Evolutionary conservation across 305 asterid genomes (phyloP).

Genomic region (Plantago rigida): DNA sequence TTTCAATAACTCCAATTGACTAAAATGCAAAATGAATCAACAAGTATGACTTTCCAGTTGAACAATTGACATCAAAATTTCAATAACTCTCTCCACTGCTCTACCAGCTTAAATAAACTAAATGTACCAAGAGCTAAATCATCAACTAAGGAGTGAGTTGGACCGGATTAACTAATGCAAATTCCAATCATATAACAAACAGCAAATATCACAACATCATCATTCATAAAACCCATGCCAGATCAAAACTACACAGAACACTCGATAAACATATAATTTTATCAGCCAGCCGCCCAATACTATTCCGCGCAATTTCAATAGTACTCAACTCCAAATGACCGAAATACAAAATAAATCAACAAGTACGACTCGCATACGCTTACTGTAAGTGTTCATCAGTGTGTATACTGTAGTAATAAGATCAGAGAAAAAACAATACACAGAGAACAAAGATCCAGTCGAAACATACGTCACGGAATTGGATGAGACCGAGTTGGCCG

Average conservation of each 20-base stretch:
- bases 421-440: slow-evolving; percentile 5
- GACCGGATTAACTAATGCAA: neutral
- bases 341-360: neutral
- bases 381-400: neutral
- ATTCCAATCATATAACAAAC: slow-evolving; percentile 13
- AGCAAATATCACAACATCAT: neutral
- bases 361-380: neutral
- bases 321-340: neutral
- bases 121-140: neutral
- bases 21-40: too few species aligned
- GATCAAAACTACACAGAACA: too few species aligned
- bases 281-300: neutral
- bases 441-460: slow-evolving; percentile 33
- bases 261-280: too few species aligned
- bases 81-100: neutral
- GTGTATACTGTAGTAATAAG: slow-evolving; percentile 4
- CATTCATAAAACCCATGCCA: neutral
- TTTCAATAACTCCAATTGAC: too few species aligned
- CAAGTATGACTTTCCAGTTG: neutral
- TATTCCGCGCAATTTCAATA: neutral
- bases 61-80: slow-evolving; percentile 21
- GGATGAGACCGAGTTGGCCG: slow-evolving; percentile 85
- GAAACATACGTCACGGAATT: slow-evolving; percentile 69
- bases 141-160: neutral
- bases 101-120: neutral